Base-by-base conservation (phyloP, 768 basidiomycete genomes). In the Lenzites betulinus region DNA sequence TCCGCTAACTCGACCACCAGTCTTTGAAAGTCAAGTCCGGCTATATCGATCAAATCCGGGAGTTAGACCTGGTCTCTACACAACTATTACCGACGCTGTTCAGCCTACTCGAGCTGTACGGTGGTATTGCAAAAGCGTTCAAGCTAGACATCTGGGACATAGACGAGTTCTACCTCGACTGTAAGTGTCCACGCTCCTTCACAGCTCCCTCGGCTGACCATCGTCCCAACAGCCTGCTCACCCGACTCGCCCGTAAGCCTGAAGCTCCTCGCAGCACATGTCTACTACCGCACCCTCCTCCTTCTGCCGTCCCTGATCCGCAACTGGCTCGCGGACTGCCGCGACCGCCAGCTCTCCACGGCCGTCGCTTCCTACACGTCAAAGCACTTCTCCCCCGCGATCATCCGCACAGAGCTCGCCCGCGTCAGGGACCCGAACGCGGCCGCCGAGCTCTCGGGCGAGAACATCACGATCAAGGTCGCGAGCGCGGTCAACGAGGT, bases 81-180 rank as follows among this genome's bases (percentile, higher is more conserved):
- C 73, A 79, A 54, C 85, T 98, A 59, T 81, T 98, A 23, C 92
- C 93, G 0, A 82, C 76, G 38, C 73, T 96, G 18, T 81, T 97
- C 54, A 76, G 76, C 18, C 67, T 91, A 20, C 78, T 98, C 2
- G 79, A 80, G 18, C 74, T 97, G 22, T 88, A 89, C 68, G 80
- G 81, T 38, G 84, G 87, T 1, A 80, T 83, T 16, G 75, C 77
- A 35, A 89, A 85, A 54, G 80, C 83, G 0, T 86, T 95, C 75
- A 93, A 93, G 64, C 76, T 97, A n/a, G 87, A 92, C 49, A 75
- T 83, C 0, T 98, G 94, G 92, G 82, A 82, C 3, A 82, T 98
- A 0, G 89, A 98, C 59, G 90, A 93, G 62, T 95, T 87, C 66
- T 84, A 86, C 67, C 71, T 96, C 20, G 83, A 89, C 30, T 70